Evolutionary conservation across 306 rosid genomes (phyloP).

Genomic region (Malus fusca): DNA sequence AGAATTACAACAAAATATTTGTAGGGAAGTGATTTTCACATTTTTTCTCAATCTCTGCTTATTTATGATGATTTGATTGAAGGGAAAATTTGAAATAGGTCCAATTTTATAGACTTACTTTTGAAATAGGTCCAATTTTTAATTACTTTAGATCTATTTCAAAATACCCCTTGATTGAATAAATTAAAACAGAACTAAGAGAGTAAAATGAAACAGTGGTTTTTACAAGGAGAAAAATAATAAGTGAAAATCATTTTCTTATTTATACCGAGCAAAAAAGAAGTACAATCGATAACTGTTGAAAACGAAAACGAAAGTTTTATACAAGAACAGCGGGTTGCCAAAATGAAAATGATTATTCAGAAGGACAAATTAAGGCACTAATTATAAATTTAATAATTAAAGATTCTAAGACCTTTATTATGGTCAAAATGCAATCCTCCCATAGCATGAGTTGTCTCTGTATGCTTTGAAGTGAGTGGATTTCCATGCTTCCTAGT

Average conservation of each 20-base stretch:
- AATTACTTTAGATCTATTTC: too few relatives aligned
- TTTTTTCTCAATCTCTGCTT: too few relatives aligned
- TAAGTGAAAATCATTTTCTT: too few relatives aligned
- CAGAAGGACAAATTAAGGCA: slow-evolving; percentile 27
- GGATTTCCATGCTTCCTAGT: background rate
- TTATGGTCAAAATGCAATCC: slow-evolving; percentile 47
- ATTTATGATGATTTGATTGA: too few relatives aligned
- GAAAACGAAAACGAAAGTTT: background rate
- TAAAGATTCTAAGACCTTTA: slow-evolving; percentile 22
- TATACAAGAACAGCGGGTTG: background rate
- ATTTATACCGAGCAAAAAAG: background rate
- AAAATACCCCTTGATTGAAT: too few relatives aligned
- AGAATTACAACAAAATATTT: background rate
- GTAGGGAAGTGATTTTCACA: too few relatives aligned
- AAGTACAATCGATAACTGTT: background rate
- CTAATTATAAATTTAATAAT: slow-evolving; percentile 35
- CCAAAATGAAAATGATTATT: slow-evolving; percentile 12
- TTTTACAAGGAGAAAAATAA: background rate
- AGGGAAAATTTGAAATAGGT: too few relatives aligned
- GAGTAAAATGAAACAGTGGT: too few relatives aligned
- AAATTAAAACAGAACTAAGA: too few relatives aligned
- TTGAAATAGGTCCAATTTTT: too few relatives aligned
- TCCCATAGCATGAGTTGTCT: slow-evolving; percentile 5
- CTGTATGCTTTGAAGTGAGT: background rate
- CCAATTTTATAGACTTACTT: too few relatives aligned